Conservation (phyloP, 306 rosid genomes). For the Myrica gale region DNA sequence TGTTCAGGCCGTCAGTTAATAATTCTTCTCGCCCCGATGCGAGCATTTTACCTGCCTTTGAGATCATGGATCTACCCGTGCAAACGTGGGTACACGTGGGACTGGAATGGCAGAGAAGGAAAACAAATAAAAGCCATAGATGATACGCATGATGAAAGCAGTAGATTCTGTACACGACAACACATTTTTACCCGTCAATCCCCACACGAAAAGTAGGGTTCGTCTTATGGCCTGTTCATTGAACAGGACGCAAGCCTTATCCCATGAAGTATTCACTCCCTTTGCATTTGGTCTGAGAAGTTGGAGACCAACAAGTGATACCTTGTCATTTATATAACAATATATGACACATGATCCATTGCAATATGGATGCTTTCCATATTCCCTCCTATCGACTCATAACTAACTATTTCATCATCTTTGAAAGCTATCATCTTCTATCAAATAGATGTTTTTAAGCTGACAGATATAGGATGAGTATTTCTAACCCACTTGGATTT, state of each 20-base stretch:
- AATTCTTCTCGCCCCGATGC: conserved; percentile 46
- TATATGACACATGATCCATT: conserved; percentile 4
- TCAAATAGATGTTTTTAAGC: no score
- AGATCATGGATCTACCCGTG: conserved; percentile 46
- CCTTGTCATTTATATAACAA: conserved; percentile 32
- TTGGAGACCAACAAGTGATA: conserved; percentile 43
- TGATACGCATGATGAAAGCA: conserved; percentile 39
- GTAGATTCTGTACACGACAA: conserved; percentile 39
- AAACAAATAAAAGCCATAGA: conserved; percentile 27
- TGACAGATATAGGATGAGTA: no score
- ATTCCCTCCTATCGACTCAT: conserved; percentile 18
- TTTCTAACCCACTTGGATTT: not conserved
- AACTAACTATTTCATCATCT: conserved; percentile 15
- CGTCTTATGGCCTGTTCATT: not conserved
- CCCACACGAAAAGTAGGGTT: not conserved
- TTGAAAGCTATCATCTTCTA: no score
- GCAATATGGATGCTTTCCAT: conserved; percentile 12
- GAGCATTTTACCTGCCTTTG: conserved; percentile 13
- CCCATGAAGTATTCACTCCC: conserved; percentile 21
- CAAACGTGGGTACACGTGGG: conserved; percentile 50
- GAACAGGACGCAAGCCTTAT: not conserved
- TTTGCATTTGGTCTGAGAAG: conserved; percentile 37
- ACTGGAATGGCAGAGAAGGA: conserved; percentile 27
- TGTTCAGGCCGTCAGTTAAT: conserved; percentile 17
- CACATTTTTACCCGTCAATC: conserved; percentile 36